Evolutionary conservation across 2,329 filamentous ascomycete genomes (phyloP), one percentile per base, ranked within the genome.

Genomic region (Aspergillus latus): DNA sequence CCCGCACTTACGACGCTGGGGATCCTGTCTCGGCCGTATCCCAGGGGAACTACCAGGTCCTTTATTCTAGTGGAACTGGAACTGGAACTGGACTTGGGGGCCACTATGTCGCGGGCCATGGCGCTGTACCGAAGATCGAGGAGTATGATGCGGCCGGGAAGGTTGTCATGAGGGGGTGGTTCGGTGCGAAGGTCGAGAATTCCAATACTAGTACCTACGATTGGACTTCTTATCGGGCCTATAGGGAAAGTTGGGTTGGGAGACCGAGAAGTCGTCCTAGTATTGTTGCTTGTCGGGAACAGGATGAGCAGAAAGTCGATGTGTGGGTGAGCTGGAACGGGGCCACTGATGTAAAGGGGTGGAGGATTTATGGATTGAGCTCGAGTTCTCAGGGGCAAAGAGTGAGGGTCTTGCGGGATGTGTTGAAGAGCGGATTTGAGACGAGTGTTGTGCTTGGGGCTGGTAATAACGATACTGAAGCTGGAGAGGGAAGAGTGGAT

Each of bases 71-170:
- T 15, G 44, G 28, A 16, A 66, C 64, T 21, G 21, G 21, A 21
- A 21, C 21, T 21, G 21, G 21, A 21, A 21, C 21, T 21, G 21
- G 21, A 21, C 21, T 21, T 21, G 21, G 21, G 28, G 64, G 59
- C 11, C 63, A 69, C 28, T 57, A 63, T 13, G 59, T 74, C 10
- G 58, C 72, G 28, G 66, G 66, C 21, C 71, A 71, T 57, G 72
- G 72, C n/a, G 60, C 64, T 2, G 66, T 64, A 13, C 62, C 71
- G 0, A 65, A 66, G n/a, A 64, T 73, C 16, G 69, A 69, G 15
- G 70, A 73, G 53, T 68, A 66, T 15, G 65, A 66, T 39, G 55
- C 62, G 11, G 57, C 64, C 9, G 71, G 70, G 0, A 59, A 61
- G 1, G 59, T 65, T n/a, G 64, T 73, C 1, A 63, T 73, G 62